Percentiles rank a stretch among this genome's conserved stretches.
phyloP scores from a whole-genome alignment of 1,139 yeast genomes.

The Candida neerlandica region DNA sequence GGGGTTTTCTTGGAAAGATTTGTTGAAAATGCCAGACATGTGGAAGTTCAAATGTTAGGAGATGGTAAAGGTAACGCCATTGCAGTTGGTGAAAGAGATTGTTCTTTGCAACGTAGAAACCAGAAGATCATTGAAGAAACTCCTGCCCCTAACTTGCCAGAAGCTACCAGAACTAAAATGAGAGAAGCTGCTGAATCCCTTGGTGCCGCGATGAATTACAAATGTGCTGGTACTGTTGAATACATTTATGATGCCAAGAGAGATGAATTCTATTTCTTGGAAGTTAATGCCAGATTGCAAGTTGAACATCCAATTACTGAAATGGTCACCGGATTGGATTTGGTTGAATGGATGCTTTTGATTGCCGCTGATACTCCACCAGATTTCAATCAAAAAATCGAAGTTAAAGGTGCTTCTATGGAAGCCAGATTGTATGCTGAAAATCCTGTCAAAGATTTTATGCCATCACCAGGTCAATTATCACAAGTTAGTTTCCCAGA shows the following conservation, averaged over 20 bases:
- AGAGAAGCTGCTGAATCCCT: constrained; percentile 83
- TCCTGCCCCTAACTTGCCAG: constrained; percentile 94
- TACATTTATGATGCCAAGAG: constrained; percentile 84
- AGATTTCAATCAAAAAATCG: constrained; percentile 60
- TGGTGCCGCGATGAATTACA: constrained; percentile 79
- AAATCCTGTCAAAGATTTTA: constrained; percentile 91
- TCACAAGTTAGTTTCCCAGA: constrained; percentile 82
- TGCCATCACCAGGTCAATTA: constrained; percentile 95
- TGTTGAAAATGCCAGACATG: constrained; percentile 93
- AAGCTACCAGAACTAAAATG: constrained; percentile 70
- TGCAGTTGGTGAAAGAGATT: constrained; percentile 95
- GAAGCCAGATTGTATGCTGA: constrained; percentile 97
- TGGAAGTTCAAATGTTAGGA: constrained; percentile 94
- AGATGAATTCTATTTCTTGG: constrained; percentile 91
- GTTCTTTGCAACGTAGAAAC: constrained; percentile 95
- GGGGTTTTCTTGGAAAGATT: constrained; percentile 94
- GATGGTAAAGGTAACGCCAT: constrained; percentile 92
- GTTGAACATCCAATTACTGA: constrained; percentile 98
- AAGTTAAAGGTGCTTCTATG: constrained; percentile 85
- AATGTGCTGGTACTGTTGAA: constrained; percentile 97
- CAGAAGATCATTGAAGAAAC: constrained; percentile 97
- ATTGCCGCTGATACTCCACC: constrained; percentile 92
- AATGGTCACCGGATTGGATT: constrained; percentile 88
- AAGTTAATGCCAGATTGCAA: constrained; percentile 94
- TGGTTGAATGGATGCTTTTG: constrained; percentile 94